Evolutionary conservation across 352 stramenopile genomes (phyloP).

Genomic region (Phytophthora fragariaefolia): DNA sequence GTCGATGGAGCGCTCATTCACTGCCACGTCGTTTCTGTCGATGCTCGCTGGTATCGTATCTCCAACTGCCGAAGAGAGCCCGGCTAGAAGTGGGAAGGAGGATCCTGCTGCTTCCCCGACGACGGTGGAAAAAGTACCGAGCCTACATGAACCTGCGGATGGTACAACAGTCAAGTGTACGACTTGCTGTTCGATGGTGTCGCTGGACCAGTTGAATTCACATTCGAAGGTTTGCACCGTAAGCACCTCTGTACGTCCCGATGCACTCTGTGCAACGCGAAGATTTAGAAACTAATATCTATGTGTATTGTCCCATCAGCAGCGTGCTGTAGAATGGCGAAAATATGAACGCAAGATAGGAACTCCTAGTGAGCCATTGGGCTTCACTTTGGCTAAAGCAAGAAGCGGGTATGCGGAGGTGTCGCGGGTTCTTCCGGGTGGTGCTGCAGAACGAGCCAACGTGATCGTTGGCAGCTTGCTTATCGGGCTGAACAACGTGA

Average conservation of each 20-base stretch:
- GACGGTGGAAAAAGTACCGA: slow-evolving; percentile 7
- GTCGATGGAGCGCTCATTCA: slow-evolving; percentile 40
- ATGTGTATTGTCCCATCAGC: neutral
- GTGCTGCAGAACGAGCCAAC: slow-evolving; percentile 60
- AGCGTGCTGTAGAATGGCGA: slow-evolving; percentile 53
- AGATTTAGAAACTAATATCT: neutral
- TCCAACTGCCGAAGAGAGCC: slow-evolving; percentile 11
- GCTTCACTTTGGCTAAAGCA: slow-evolving; percentile 78
- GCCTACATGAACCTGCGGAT: slow-evolving; percentile 8
- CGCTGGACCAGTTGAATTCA: slow-evolving; percentile 56
- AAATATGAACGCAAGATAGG: slow-evolving; percentile 73
- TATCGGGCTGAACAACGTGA: slow-evolving; percentile 66
- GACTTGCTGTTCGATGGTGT: slow-evolving; percentile 57
- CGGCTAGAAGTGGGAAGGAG: slow-evolving; percentile 11
- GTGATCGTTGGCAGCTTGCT: slow-evolving; percentile 82
- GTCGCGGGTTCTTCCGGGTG: slow-evolving; percentile 60
- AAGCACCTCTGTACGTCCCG: slow-evolving; percentile 39
- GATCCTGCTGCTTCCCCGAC: slow-evolving; percentile 10
- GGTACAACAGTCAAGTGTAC: slow-evolving; percentile 70
- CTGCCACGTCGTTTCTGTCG: slow-evolving; percentile 58
- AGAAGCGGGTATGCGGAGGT: slow-evolving; percentile 75
- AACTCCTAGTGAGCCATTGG: slow-evolving; percentile 47
- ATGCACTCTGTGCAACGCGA: neutral
- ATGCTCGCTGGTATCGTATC: slow-evolving; percentile 38
- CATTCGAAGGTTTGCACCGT: slow-evolving; percentile 74